Conservation (phyloP, 2,329 filamentous ascomycete genomes). For the Ophiocordyceps polyrhachis-furcata region DNA sequence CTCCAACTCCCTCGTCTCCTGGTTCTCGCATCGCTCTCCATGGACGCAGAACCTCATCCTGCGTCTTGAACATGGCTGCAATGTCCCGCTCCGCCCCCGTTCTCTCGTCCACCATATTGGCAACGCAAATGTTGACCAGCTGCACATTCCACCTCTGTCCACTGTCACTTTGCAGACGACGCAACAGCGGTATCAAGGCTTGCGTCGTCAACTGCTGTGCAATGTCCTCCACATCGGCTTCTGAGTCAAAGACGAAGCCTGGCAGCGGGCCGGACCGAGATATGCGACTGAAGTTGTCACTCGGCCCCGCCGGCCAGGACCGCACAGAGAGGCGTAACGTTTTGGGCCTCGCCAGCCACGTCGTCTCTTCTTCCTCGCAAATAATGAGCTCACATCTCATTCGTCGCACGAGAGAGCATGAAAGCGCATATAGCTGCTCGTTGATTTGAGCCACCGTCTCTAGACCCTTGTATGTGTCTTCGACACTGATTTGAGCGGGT, state of each 20-base stretch:
- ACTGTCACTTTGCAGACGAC: conserved; percentile 49
- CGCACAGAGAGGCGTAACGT: conserved; percentile 69
- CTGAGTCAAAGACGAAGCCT: conserved; percentile 49
- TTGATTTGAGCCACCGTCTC: conserved; percentile 43
- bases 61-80: conserved; percentile 59
- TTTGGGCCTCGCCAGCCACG: conserved; percentile 65
- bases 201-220: conserved; percentile 54
- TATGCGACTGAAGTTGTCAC: conserved; percentile 47
- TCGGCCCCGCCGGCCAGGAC: conserved; percentile 24
- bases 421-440: conserved; percentile 49
- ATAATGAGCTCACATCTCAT: conserved; percentile 62
- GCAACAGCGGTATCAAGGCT: conserved; percentile 51
- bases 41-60: conserved; percentile 49
- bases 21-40: conserved; percentile 34
- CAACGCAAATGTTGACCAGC: conserved; percentile 70
- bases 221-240: conserved; percentile 36
- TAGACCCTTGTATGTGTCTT: conserved; percentile 71
- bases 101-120: conserved; percentile 52
- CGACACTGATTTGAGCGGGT: conserved; percentile 81
- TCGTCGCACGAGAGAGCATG: conserved; percentile 51
- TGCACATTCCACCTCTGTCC: conserved; percentile 57
- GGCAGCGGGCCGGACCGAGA: conserved; percentile 63
- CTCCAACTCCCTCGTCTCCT: conserved; percentile 6
- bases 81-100: conserved; percentile 56
- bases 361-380: conserved; percentile 18